Conservation (phyloP, 2,329 filamentous ascomycete species). For the Aspergillus hortae region DNA sequence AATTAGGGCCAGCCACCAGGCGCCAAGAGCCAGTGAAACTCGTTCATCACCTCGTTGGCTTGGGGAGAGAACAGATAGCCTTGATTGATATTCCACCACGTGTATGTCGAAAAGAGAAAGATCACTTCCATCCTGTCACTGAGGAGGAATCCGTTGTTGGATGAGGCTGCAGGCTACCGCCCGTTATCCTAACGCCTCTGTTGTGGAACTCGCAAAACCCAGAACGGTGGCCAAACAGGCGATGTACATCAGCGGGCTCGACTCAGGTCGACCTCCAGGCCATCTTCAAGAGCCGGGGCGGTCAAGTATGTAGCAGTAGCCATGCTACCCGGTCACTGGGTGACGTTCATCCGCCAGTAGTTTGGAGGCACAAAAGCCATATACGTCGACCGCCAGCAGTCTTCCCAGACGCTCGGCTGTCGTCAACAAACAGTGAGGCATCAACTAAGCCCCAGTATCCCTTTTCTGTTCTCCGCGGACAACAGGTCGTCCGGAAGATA, state of each 20-base stretch:
- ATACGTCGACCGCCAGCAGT: too few species aligned
- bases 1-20: slow-evolving; percentile 18
- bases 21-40: slow-evolving; percentile 11
- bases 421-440: slow-evolving; percentile 3
- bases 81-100: slow-evolving; percentile 12
- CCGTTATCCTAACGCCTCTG: slow-evolving; percentile 34
- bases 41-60: slow-evolving; percentile 5
- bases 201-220: slow-evolving; percentile 26
- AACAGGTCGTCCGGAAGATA: slow-evolving; percentile 29
- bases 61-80: slow-evolving; percentile 1
- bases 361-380: too few species aligned
- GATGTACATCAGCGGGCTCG: neutral
- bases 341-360: too few species aligned
- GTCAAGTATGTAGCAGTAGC: neutral
- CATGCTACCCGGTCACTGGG: neutral
- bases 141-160: slow-evolving; percentile 15
- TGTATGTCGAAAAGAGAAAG: slow-evolving; percentile 9
- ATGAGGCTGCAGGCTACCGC: slow-evolving; percentile 28
- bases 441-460: slow-evolving; percentile 4
- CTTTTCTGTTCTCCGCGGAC: slow-evolving; percentile 13
- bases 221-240: slow-evolving; percentile 9
- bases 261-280: neutral
- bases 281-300: neutral
- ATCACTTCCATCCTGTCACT: slow-evolving; percentile 2
- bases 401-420: too few species aligned